Evolutionary conservation across 208 protist genomes (phyloP).

Genomic region (Leishmania aethiopica): DNA sequence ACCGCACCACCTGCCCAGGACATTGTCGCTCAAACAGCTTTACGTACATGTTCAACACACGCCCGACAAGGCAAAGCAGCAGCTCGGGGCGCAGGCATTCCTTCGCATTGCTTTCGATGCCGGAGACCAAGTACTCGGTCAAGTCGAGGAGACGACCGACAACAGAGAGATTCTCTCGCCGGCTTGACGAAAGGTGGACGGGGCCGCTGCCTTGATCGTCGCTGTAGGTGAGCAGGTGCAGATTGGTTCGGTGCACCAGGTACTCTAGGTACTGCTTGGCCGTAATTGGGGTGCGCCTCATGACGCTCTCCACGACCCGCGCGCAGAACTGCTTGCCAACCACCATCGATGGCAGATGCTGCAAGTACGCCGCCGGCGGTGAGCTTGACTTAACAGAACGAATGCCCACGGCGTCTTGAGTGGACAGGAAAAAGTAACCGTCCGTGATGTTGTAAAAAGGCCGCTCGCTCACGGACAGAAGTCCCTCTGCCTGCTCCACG

Average conservation of each 20-base stretch:
- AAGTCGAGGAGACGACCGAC: constrained; percentile 34
- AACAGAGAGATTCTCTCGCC: constrained; percentile 30
- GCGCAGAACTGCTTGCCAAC: constrained; percentile 32
- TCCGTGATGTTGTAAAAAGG: constrained; percentile 43
- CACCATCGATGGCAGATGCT: constrained; percentile 27
- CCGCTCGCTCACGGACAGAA: constrained; percentile 30
- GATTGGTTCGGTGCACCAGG: constrained; percentile 30
- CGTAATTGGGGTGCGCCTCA: constrained; percentile 8
- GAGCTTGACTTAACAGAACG: constrained; percentile 26
- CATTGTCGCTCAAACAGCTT: constrained; percentile 65
- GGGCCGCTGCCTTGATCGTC: constrained; percentile 10
- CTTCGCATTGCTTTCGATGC: constrained; percentile 8
- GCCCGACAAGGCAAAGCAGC: constrained; percentile 66
- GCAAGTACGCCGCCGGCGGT: constrained; percentile 32
- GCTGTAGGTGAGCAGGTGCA: constrained; percentile 24
- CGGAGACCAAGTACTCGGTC: constrained; percentile 25
- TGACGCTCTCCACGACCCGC: constrained; percentile 22
- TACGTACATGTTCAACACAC: constrained; percentile 65
- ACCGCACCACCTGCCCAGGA: constrained; percentile 50
- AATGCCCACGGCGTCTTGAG: constrained; percentile 38
- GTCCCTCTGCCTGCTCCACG: constrained; percentile 63
- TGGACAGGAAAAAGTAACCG: constrained; percentile 57
- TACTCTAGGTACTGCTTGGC: constrained; percentile 30
- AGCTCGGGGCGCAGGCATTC: constrained; percentile 36
- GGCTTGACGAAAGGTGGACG: constrained; percentile 23